These are phyloP conservation scores for Elongisporangium undulatum DNA, from an alignment of 352 stramenopile species.

Conservation along the genomic window DNA sequence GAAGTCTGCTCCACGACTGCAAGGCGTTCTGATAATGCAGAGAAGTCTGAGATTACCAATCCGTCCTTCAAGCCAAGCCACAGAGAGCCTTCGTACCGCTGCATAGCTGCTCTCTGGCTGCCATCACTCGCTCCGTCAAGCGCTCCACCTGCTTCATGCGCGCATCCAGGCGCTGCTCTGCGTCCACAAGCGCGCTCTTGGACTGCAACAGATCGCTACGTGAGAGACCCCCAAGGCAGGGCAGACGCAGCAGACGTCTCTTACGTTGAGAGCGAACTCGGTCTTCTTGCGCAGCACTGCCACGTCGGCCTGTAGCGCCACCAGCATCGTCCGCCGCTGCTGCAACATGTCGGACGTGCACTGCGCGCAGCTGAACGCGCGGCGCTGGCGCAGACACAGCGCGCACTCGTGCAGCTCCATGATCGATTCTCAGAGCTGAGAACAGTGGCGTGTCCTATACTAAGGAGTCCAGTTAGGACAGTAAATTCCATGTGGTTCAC, in stretches of 20 bases:
- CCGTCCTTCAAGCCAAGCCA: neutral
- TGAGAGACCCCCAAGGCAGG: neutral
- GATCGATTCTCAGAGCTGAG: neutral
- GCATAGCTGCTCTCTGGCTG: constrained; percentile 62
- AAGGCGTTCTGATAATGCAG: constrained; percentile 32
- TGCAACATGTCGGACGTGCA: constrained; percentile 70
- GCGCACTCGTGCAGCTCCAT: constrained; percentile 50
- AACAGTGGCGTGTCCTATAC: neutral
- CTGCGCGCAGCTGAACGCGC: constrained; percentile 54
- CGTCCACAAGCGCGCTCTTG: constrained; percentile 43
- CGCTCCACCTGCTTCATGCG: constrained; percentile 56
- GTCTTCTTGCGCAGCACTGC: constrained; percentile 78
- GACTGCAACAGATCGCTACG: constrained; percentile 17
- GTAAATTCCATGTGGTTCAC: no score
- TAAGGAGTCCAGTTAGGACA: neutral
- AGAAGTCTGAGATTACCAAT: neutral
- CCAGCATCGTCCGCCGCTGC: constrained; percentile 72
- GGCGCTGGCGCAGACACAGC: constrained; percentile 42
- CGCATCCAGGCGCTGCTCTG: constrained; percentile 39
- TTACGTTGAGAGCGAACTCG: constrained; percentile 56
- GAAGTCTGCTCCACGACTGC: constrained; percentile 48
- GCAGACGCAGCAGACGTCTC: constrained; percentile 4
- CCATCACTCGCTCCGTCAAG: constrained; percentile 61
- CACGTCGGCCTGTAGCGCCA: constrained; percentile 69
- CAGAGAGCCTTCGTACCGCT: constrained; percentile 19